Base-by-base conservation (phyloP, 371 early-diverging fungal species). In the Mortierella sp. region DNA sequence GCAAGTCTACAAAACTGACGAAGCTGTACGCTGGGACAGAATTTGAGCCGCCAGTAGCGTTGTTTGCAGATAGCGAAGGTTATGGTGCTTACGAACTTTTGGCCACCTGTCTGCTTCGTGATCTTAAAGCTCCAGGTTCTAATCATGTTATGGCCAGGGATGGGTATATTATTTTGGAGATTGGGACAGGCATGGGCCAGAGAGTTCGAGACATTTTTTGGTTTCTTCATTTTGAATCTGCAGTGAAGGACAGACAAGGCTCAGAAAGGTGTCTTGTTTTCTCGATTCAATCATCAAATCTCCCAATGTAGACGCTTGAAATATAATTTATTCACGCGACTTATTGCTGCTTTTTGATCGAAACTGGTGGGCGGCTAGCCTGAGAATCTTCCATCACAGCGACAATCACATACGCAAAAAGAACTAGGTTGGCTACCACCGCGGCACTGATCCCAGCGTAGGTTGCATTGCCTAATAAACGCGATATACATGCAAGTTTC, bases 171-270 rank as follows among this genome's bases (percentile, higher is more conserved):
- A 78, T 87, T 2, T 72, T 93, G 31, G 93, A 94, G 77, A 87
- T 92, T 58, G 93, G 92, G 26, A 92, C 91, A 67, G 92, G 87
- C 5, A 93, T 90, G 91, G 86, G 86, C 53, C 71, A 64, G 9
- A 82, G 85, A 0, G 92, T 94, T 9, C 70, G 84, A 17, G 75
- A 79, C n/a, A 86, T 92, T 9, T 93, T 91, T 83, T 64, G 68
- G 17, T 84, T 78, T 42, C 85, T 87, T 66, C 81, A 65, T 3
- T 85, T 86, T 54, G 84, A 85, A 7, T 68, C 60, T 2, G 71
- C 85, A 0, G 58, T 76, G 31, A 84, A 85, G 56, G 93, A 93
- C 72, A 40, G 55, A 13, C 88, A 91, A 43, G 89, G 86, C 1
- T 89, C 86, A 76, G 84, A 91, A 55, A 85, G 93, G 9, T 91